Base-by-base conservation (phyloP, 371 early-diverging fungal species). In the Choanephora cucurbitarum region DNA sequence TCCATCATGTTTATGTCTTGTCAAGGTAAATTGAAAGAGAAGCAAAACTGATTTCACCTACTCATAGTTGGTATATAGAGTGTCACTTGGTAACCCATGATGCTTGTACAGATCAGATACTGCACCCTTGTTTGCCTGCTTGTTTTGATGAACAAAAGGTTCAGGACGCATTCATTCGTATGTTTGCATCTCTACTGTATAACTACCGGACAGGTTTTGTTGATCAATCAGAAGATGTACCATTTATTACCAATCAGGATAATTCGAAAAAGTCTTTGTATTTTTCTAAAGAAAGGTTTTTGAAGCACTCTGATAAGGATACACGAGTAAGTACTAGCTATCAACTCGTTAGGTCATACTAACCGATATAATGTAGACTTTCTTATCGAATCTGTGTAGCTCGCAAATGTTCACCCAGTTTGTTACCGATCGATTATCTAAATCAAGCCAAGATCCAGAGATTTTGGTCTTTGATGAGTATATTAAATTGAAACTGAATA, bases 331-430 rank as follows among this genome's bases (percentile, higher is more conserved):
- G 64, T 13, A 37, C 28, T 28, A 15, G 18, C 32, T 14, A 17
- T 8, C 23, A 37, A 18, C 0, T 55, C 37, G 21, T 32, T 49
- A n/a, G 24, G 45, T 15, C 34, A 28, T 28, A 7, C 3, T 7
- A 7, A 28, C 28, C 7, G 5, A 28, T 7, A 28, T 7, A 3
- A 28, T 7, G 7, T 59, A 80, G 80, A 55, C 67, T 1, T 92
- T 88, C 55, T 69, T 92, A 64, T 72, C 83, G 0, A 70, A 64
- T 15, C 71, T 92, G 13, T 66, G 81, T 11, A 84, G 83, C 47
- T 89, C 92, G 0, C 93, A 91, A 67, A 86, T 91, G 62, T 93
- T 91, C 71, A 82, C 82, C 0, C 93, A 93, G 45, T 93, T 93
- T 59, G 85, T 88, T 7, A 80, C 86, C 17, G 91, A 91, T 49